phyloP scores from a whole-genome alignment of 306 rosid genomes.

The Prunus campanulata region DNA sequence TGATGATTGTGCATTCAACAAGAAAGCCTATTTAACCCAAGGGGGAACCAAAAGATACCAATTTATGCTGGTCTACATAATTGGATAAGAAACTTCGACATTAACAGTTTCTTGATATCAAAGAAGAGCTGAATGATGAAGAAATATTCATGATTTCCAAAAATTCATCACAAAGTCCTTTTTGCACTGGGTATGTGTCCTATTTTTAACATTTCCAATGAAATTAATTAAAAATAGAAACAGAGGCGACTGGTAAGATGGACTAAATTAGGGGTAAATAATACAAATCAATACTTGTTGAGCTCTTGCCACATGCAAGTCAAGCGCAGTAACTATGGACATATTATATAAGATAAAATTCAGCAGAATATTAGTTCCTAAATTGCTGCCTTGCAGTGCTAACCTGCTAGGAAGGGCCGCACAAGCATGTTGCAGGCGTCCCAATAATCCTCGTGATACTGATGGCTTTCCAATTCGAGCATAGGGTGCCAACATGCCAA shows the following conservation, averaged over 20 bases:
- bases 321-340: neutral
- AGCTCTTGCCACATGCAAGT: neutral
- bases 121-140: neutral
- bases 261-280: neutral
- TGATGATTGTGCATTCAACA: neutral
- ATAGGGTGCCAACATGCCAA: slow-evolving; percentile 82
- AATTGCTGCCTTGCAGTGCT: neutral
- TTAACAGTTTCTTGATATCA: neutral
- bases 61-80: neutral
- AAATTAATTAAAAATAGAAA: neutral
- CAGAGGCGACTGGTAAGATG: neutral
- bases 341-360: neutral
- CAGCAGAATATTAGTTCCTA: neutral
- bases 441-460: slow-evolving; percentile 67
- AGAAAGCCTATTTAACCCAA: neutral
- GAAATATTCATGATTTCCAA: neutral
- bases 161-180: neutral
- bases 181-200: neutral
- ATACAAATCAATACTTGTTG: neutral
- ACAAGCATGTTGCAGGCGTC: slow-evolving; percentile 66
- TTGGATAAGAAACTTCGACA: neutral
- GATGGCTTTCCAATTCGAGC: slow-evolving; percentile 81
- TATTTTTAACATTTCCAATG: neutral
- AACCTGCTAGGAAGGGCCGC: slow-evolving; percentile 93
- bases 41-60: neutral